A percentile compares a stretch with the other conserved stretches of the same genome.
These are phyloP conservation scores for Orobanche coerulescens DNA, from an alignment of 257 asterid species.

Conservation along the genomic window DNA sequence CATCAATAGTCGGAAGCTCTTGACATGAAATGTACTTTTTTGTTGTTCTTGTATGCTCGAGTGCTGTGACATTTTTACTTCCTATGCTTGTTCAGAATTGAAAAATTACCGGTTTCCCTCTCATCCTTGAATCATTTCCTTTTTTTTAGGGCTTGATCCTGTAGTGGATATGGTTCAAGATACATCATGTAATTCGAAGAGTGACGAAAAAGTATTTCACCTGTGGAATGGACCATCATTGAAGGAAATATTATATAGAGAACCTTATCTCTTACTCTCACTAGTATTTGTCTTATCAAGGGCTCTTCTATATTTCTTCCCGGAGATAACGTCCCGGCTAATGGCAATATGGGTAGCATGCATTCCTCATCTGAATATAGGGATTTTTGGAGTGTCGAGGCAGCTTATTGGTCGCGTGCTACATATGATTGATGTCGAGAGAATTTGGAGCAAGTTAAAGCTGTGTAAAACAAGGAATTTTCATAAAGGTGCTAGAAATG, in stretches of 20 bases:
- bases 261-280: slow-evolving; percentile 43
- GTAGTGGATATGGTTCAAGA: slow-evolving; percentile 31
- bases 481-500: slow-evolving; percentile 57
- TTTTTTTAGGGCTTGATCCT: slow-evolving; percentile 39
- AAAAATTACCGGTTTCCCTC: too few relatives aligned
- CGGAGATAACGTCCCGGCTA: slow-evolving; percentile 31
- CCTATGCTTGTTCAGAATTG: too few relatives aligned
- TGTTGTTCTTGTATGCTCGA: too few relatives aligned
- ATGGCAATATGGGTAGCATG: slow-evolving; percentile 47
- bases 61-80: too few relatives aligned
- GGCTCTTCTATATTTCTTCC: slow-evolving; percentile 37
- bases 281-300: slow-evolving; percentile 36
- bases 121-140: too few relatives aligned
- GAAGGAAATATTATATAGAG: slow-evolving; percentile 30
- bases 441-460: slow-evolving; percentile 54
- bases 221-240: slow-evolving; percentile 30
- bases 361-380: slow-evolving; percentile 48
- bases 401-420: slow-evolving; percentile 50
- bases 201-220: slow-evolving; percentile 7
- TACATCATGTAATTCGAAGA: slow-evolving; percentile 15
- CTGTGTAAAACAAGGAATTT: slow-evolving; percentile 55
- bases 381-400: slow-evolving; percentile 52
- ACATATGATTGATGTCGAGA: slow-evolving; percentile 49
- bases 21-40: too few relatives aligned
- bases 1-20: too few relatives aligned